Evolutionary conservation across 805 yeast genomes (phyloP).

Genomic region (Saccharomycopsis microspora): DNA sequence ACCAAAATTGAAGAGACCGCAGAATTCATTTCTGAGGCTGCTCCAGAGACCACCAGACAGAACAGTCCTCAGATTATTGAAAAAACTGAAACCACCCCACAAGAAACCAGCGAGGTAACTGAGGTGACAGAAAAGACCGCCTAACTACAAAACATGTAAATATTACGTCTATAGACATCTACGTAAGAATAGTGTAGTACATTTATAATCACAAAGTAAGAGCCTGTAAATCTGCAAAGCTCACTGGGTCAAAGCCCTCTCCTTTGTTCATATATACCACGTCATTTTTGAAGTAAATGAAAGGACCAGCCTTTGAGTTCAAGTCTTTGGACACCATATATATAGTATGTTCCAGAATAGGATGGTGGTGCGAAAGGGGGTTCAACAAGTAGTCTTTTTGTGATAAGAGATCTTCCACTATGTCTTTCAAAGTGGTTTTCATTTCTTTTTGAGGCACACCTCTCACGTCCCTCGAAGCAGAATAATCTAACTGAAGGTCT

Average conservation of each 20-base stretch:
- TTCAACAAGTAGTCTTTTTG: constrained; percentile 33
- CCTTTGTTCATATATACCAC: constrained; percentile 39
- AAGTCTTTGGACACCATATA: constrained; percentile 28
- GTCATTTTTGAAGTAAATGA: constrained; percentile 50
- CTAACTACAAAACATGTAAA: too few relatives aligned
- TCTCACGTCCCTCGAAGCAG: too few relatives aligned
- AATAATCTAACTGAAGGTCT: too few relatives aligned
- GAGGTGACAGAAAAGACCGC: too few relatives aligned
- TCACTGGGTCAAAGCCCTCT: constrained; percentile 29
- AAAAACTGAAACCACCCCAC: constrained; percentile 13
- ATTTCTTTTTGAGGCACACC: constrained; percentile 20
- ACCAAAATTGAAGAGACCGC: too few relatives aligned
- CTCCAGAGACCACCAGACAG: too few relatives aligned
- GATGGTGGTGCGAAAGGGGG: constrained; percentile 25
- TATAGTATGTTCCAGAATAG: constrained; percentile 31
- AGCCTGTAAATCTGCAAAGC: background rate
- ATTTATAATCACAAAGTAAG: too few relatives aligned
- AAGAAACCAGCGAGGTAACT: too few relatives aligned
- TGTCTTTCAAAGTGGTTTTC: constrained; percentile 46
- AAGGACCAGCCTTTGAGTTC: constrained; percentile 24
- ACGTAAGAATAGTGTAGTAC: too few relatives aligned
- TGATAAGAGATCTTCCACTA: constrained; percentile 51
- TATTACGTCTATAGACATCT: too few relatives aligned
- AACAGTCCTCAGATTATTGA: constrained; percentile 18
- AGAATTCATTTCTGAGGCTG: too few relatives aligned